Evolutionary conservation across 306 rosid genomes (phyloP).

Genomic region (Senna tora): DNA sequence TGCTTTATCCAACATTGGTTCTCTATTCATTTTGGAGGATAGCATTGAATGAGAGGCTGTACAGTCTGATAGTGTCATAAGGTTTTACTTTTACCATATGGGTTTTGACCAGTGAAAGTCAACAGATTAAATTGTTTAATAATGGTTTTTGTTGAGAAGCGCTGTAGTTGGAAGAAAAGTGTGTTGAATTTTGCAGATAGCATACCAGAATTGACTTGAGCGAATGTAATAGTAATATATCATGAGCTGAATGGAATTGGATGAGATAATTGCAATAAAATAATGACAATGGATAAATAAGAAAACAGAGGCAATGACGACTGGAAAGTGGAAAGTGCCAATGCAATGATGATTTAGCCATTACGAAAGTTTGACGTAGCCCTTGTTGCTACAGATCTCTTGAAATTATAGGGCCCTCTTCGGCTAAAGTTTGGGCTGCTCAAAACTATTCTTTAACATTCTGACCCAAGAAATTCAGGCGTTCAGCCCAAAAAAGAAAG

Average conservation of each 20-base stretch:
- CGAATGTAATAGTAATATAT: neutral
- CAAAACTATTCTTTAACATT: neutral
- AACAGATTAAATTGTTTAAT: neutral
- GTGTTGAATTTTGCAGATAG: neutral
- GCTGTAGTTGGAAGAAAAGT: neutral
- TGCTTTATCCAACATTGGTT: conserved; percentile 14
- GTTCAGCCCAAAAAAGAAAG: too few species aligned
- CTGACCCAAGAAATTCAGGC: neutral
- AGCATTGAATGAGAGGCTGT: conserved; percentile 2
- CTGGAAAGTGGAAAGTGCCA: too few species aligned
- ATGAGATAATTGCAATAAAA: neutral
- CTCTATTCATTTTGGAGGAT: neutral
- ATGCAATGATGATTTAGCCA: neutral
- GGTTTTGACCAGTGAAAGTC: neutral
- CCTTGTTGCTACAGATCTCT: neutral
- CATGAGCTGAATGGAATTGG: neutral
- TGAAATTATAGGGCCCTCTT: neutral
- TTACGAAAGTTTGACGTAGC: neutral
- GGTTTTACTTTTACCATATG: neutral
- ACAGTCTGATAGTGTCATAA: neutral
- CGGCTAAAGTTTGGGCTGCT: neutral
- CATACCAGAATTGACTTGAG: neutral
- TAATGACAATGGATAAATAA: too few species aligned
- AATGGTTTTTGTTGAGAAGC: too few species aligned
- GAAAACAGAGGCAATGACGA: neutral